These are phyloP conservation scores for Schizosaccharomyces pombe DNA, from an alignment of 805 yeast species.

Conservation along the genomic window ASM294v3 CU329670.1:4927001-4927500, in stretches of 20 bases:
- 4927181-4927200: constrained; percentile 75
- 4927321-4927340: constrained; percentile 86
- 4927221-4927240: constrained; percentile 66
- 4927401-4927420: constrained; percentile 91
- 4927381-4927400: constrained; percentile 90
- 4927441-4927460: constrained; percentile 96
- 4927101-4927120: constrained; percentile 33
- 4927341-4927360: constrained; percentile 85
- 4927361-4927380: constrained; percentile 90
- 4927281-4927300: constrained; percentile 80
- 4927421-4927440: constrained; percentile 98
- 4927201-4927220: constrained; percentile 69
- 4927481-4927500: constrained; percentile 27
- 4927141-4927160: constrained; percentile 59
- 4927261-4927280: constrained; percentile 98
- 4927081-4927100: not conserved
- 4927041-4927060: too few species aligned
- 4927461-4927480: constrained; percentile 66
- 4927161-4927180: constrained; percentile 74
- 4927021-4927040: too few species aligned
- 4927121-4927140: constrained; percentile 77
- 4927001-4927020: not conserved
- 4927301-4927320: constrained; percentile 67
- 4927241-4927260: constrained; percentile 92
- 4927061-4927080: too few species aligned